Percentiles rank a stretch among this genome's conserved stretches.
These are phyloP conservation scores for Fraxinus sp. DNA, from an alignment of 305 asterid genomes.

Conservation along the genomic window DNA sequence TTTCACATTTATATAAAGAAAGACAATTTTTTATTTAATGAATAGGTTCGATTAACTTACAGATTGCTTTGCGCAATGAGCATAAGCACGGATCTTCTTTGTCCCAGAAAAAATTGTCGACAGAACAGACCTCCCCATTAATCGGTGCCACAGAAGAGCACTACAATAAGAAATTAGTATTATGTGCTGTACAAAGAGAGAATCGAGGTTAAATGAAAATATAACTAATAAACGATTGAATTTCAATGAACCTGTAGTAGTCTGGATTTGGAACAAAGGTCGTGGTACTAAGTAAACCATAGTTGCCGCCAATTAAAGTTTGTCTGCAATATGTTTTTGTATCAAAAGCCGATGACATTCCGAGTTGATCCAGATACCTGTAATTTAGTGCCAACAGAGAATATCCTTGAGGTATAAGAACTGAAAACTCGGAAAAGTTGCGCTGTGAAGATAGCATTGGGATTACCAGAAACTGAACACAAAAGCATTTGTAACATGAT, in stretches of 20 bases:
- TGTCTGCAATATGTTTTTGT: slow-evolving; percentile 22
- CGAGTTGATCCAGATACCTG: slow-evolving; percentile 24
- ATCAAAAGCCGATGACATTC: slow-evolving; percentile 16
- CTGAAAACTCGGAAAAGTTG: neutral
- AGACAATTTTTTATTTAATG: neutral
- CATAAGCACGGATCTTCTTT: slow-evolving; percentile 45
- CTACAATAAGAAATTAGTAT: slow-evolving; percentile 19
- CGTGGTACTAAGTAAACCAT: slow-evolving; percentile 12
- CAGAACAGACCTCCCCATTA: slow-evolving; percentile 48
- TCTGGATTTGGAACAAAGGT: slow-evolving; percentile 22
- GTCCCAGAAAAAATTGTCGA: slow-evolving; percentile 41
- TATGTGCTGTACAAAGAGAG: neutral
- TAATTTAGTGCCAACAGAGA: neutral
- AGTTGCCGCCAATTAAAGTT: slow-evolving; percentile 21
- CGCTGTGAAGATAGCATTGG: neutral
- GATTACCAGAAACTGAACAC: slow-evolving; percentile 19
- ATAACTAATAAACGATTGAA: neutral
- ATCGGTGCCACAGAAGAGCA: slow-evolving; percentile 56
- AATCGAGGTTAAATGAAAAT: neutral
- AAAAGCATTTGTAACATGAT: slow-evolving; percentile 18
- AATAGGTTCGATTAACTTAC: slow-evolving; percentile 29
- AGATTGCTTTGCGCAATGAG: slow-evolving; percentile 52
- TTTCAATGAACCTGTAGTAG: slow-evolving; percentile 14
- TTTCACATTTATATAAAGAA: neutral
- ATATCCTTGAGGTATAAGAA: neutral